phyloP scores from a whole-genome alignment of 2,329 filamentous ascomycete species.

The Xylariaceae sp. region DNA sequence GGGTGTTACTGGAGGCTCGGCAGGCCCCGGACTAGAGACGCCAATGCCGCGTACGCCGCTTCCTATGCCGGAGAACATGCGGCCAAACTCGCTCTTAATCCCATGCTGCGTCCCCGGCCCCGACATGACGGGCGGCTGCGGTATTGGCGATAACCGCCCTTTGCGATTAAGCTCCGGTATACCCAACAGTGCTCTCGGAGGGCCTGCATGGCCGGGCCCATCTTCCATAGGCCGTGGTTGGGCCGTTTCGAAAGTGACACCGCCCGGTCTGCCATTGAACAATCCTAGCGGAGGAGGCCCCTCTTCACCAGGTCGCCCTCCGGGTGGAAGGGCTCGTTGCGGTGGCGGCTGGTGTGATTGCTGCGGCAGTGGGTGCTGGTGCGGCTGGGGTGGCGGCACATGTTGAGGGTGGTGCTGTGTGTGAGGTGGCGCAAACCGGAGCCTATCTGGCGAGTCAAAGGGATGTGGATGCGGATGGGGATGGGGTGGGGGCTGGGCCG shows the following conservation, averaged over 20 bases:
- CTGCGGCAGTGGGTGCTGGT: not conserved
- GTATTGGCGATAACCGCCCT: slow-evolving; percentile 79
- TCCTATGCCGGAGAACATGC: slow-evolving; percentile 91
- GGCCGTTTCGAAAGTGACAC: slow-evolving; percentile 39
- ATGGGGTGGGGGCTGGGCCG: slow-evolving; percentile 26
- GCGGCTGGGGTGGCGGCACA: not conserved
- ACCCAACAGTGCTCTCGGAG: slow-evolving; percentile 64
- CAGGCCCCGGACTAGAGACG: slow-evolving; percentile 47
- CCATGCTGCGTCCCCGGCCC: slow-evolving; percentile 77
- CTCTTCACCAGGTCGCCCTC: slow-evolving; percentile 42
- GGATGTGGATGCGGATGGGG: slow-evolving; percentile 30
- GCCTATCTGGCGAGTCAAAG: slow-evolving; percentile 49
- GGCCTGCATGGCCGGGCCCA: slow-evolving; percentile 51
- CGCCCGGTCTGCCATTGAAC: slow-evolving; percentile 40
- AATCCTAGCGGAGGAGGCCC: slow-evolving; percentile 45
- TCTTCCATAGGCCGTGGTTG: slow-evolving; percentile 42
- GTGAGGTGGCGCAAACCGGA: slow-evolving; percentile 34
- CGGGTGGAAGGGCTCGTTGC: slow-evolving; percentile 32
- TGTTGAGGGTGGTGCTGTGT: slow-evolving; percentile 23
- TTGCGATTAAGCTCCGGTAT: slow-evolving; percentile 77
- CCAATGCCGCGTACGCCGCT: slow-evolving; percentile 48
- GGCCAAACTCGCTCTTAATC: slow-evolving; percentile 91
- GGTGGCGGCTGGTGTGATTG: slow-evolving; percentile 15
- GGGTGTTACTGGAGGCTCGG: slow-evolving; percentile 38
- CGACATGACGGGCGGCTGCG: slow-evolving; percentile 76